These are phyloP conservation scores for Hymenoscyphus salicellus DNA, from an alignment of 2,329 filamentous ascomycete genomes.

Conservation along the genomic window DNA sequence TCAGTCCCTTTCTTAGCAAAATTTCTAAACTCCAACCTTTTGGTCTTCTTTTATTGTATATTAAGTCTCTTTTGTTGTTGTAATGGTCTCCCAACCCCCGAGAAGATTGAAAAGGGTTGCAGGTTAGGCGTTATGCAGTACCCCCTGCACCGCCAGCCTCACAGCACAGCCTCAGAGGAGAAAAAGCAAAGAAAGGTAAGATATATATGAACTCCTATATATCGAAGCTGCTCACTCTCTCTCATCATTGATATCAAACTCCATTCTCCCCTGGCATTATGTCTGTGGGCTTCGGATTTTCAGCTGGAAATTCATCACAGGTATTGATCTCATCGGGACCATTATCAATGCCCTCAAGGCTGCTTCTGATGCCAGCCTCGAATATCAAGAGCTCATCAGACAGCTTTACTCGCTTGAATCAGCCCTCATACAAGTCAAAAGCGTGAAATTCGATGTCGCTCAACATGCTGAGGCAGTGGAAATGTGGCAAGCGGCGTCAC, in stretches of 20 bases:
- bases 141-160: background rate
- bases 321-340: slow-evolving; percentile 24
- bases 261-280: background rate
- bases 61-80: no score
- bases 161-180: background rate
- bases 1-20: no score
- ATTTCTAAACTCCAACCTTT: no score
- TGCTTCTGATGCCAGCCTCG: slow-evolving; percentile 7
- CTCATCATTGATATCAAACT: background rate
- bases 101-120: no score
- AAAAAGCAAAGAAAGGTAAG: background rate
- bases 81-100: no score
- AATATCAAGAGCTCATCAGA: slow-evolving; percentile 27
- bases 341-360: slow-evolving; percentile 22
- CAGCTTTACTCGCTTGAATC: slow-evolving; percentile 26
- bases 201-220: background rate
- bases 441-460: slow-evolving; percentile 27
- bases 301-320: slow-evolving; percentile 20
- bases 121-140: background rate
- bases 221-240: background rate
- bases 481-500: slow-evolving; percentile 26
- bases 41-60: no score
- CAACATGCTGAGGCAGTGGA: slow-evolving; percentile 26
- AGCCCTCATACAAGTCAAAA: slow-evolving; percentile 30
- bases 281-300: slow-evolving; percentile 20